Base-by-base conservation (phyloP, 805 yeast genomes). In the Myxozyma vanderwaltii region DNA sequence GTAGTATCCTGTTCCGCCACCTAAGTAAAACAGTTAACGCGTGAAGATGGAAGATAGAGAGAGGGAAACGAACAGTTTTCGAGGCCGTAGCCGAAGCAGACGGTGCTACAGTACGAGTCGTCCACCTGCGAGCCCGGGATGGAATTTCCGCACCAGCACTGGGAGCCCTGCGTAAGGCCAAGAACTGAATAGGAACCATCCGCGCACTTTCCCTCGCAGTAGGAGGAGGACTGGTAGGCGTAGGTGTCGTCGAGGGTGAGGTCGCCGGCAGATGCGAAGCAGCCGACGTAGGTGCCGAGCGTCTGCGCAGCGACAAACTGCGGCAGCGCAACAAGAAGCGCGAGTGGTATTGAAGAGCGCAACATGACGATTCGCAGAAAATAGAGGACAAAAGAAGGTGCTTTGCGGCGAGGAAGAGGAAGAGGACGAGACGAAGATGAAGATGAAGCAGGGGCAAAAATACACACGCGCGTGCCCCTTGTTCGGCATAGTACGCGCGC, bases 111-210 rank as follows among this genome's bases (percentile, higher is more conserved):
- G 24, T 72, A 61, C 44, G 72, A 69, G 15, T 73, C 31, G 2
- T 67, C 59, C 10, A 69, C 64, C 50, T 61, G 48, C 23, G 61
- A 63, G 6, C 77, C 68, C 8, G 81, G 75, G 1, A 72, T 58
- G 0, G 74, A 61, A 67, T 79, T 74, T 27, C 92, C 92, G 72
- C 96, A 88, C 68, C 80, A 86, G 71, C 96, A 88, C 19, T 72
- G 71, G 26, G 76, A 67, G 7, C 90, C 89, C 51, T 77, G 72
- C 12, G 78, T 70, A 35, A 82, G 70, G 36, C 63, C 91, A 43
- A 80, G 80, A 19, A 79, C 76, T 21, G 76, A 73, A 67, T 72
- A 75, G 7, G 80, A 79, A 54, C 69, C 56, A n/a, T 64, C 69
- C 4, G 72, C 66, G 73, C 96, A 86, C 62, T 76, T 75, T 6